Evolutionary conservation across 352 stramenopile genomes (phyloP).

Genomic region (Pythium rishiriense): DNA sequence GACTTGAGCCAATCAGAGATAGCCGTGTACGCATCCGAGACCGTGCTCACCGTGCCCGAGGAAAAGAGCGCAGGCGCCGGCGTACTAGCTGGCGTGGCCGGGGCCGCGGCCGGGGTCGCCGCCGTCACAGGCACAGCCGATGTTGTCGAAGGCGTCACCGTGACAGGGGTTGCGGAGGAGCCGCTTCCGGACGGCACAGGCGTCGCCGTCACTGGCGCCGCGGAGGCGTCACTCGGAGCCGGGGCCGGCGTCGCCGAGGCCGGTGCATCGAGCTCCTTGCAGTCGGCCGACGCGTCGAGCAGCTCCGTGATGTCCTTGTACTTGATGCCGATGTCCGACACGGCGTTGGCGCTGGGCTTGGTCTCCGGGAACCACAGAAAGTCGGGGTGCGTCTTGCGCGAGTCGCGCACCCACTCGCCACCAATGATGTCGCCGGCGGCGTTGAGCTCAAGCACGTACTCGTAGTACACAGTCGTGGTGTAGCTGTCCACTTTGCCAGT

Average conservation of each 20-base stretch:
- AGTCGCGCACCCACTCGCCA: slow-evolving; percentile 20
- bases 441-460: slow-evolving; percentile 24
- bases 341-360: slow-evolving; percentile 2
- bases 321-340: slow-evolving; percentile 12
- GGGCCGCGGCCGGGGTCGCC: not conserved
- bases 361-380: slow-evolving; percentile 20
- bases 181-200: not conserved
- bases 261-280: not conserved
- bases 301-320: slow-evolving; percentile 3
- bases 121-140: slow-evolving; percentile 3
- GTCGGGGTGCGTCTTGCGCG: slow-evolving; percentile 11
- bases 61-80: not conserved
- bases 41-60: not conserved
- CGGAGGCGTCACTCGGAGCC: not conserved
- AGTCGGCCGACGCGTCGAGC: not conserved
- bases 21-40: not conserved
- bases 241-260: not conserved
- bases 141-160: not conserved
- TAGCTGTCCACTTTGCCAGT: slow-evolving; percentile 3
- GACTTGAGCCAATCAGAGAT: not conserved
- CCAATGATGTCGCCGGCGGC: slow-evolving; percentile 17
- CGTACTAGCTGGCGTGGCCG: not conserved
- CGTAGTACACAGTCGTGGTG: slow-evolving; percentile 2
- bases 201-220: not conserved
- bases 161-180: not conserved